A percentile compares a stretch with the other conserved stretches of the same genome.
phyloP scores from a whole-genome alignment of 306 rosid genomes.

The Dalbergia cochinchinensis region DNA sequence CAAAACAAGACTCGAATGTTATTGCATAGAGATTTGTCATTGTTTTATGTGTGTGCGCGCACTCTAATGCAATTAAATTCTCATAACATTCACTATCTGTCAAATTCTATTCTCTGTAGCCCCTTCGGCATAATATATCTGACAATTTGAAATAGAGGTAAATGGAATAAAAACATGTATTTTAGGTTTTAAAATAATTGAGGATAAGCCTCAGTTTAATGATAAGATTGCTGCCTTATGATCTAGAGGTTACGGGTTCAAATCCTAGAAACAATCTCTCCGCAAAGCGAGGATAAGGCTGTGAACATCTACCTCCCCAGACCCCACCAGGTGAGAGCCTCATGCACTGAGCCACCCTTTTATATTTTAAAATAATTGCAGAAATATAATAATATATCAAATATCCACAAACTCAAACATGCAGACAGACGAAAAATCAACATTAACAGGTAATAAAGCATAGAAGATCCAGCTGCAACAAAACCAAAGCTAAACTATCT shows the following conservation, averaged over 20 bases:
- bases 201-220: too few species aligned
- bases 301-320: too few species aligned
- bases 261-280: too few species aligned
- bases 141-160: constrained; percentile 4
- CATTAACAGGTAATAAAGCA: constrained; percentile 5
- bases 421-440: background rate
- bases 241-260: too few species aligned
- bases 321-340: too few species aligned
- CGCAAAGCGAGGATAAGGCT: too few species aligned
- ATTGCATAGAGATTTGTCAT: background rate
- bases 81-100: background rate
- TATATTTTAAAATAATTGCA: constrained; percentile 21
- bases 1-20: background rate
- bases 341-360: background rate
- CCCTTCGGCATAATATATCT: background rate
- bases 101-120: background rate
- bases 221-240: too few species aligned
- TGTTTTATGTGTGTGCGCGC: background rate
- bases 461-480: constrained; percentile 28
- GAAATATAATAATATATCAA: constrained; percentile 5
- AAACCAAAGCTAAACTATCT: too few species aligned
- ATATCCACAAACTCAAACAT: constrained; percentile 14
- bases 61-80: background rate
- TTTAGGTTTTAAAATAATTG: constrained; percentile 20
- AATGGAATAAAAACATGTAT: background rate